phyloP scores from a whole-genome alignment of 1,284 basidiomycete genomes.

The Cutaneotrichosporon dermatis region DNA sequence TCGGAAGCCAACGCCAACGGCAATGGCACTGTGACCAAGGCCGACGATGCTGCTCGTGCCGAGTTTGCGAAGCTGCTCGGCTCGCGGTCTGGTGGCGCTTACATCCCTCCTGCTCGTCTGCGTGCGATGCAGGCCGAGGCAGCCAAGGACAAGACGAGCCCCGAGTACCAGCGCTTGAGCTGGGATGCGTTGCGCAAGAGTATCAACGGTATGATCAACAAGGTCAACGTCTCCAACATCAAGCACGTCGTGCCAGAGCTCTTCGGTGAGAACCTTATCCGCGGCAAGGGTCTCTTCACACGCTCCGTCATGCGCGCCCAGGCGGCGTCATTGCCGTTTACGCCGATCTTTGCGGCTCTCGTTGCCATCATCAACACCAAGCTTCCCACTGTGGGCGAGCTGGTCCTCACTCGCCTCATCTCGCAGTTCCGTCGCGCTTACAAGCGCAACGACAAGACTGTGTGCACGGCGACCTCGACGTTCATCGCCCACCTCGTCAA shows the following conservation, averaged over 20 bases:
- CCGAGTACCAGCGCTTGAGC: slow-evolving; percentile 94
- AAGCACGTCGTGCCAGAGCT: slow-evolving; percentile 93
- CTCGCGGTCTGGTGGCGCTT: slow-evolving; percentile 82
- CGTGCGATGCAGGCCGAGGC: slow-evolving; percentile 85
- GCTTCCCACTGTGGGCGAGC: slow-evolving; percentile 90
- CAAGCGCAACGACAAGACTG: slow-evolving; percentile 93
- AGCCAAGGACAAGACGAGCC: slow-evolving; percentile 72
- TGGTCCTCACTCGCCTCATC: slow-evolving; percentile 80
- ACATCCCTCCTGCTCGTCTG: slow-evolving; percentile 89
- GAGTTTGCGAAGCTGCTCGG: slow-evolving; percentile 76
- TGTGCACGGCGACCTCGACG: slow-evolving; percentile 89
- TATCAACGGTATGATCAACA: slow-evolving; percentile 99
- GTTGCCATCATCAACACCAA: slow-evolving; percentile 97
- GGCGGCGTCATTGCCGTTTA: slow-evolving; percentile 91
- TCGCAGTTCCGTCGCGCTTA: slow-evolving; percentile 93
- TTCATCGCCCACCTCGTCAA: slow-evolving; percentile 98
- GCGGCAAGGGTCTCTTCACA: slow-evolving; percentile 82
- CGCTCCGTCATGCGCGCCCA: slow-evolving; percentile 98
- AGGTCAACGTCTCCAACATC: slow-evolving; percentile 89
- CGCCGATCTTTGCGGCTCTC: slow-evolving; percentile 91
- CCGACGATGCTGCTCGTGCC: slow-evolving; percentile 55
- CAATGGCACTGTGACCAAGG: slow-evolving; percentile 41
- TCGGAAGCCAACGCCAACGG: slow-evolving; percentile 45
- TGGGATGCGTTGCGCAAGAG: slow-evolving; percentile 98
- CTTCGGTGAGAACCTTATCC: slow-evolving; percentile 85